Base-by-base conservation (phyloP, 306 rosid genomes). In the Castanospermum australe region DNA sequence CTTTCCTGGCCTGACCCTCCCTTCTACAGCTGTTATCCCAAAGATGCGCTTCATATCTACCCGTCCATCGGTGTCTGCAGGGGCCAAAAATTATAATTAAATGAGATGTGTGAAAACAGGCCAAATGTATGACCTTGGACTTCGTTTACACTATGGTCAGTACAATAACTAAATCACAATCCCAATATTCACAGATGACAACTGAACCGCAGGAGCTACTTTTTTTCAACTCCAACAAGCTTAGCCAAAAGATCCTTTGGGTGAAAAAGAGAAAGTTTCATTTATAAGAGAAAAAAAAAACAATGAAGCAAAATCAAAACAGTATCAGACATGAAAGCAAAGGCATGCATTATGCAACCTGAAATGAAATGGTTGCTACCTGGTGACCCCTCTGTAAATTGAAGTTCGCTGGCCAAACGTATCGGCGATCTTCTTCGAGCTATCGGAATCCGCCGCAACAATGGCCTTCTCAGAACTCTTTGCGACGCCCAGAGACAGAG, bases 1-100 rank as follows among this genome's bases (percentile, higher is more conserved):
- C 99, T 80, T 96, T 96, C 66, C 99, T 87, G 9, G 99, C 99
- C 72, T 96, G 99, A 44, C 99, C 99, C 84, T 96, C 99, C 36
- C 99, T 91, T 75, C 98, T 91, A 87, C 98, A 93, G 92, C 99
- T 96, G 85, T 96, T 96, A 83, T 96, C 99, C 99, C 99, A 96
- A 1, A 96, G 96, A 93, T 96, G 99, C 85, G 99, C 99, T 85
- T 96, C 99, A 73, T 96, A 96, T 93, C 99, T 89, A 66, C 99
- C 99, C 74, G 99, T 96, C 99, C 99, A 96, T 73, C 99, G 81
- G 80, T 95, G 99, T 48, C 99, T 95, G 85, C 73, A 73, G 45
- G 69, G 33, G 44, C 38, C 33, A 61, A 36, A 56, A 22, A 30
- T 11, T 2, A 67, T 0, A 50, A 52, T 54, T 51, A 61, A 9